These are phyloP conservation scores for Asterochloris erici DNA, from an alignment of 139 green algal species.

Conservation along the genomic window DNA sequence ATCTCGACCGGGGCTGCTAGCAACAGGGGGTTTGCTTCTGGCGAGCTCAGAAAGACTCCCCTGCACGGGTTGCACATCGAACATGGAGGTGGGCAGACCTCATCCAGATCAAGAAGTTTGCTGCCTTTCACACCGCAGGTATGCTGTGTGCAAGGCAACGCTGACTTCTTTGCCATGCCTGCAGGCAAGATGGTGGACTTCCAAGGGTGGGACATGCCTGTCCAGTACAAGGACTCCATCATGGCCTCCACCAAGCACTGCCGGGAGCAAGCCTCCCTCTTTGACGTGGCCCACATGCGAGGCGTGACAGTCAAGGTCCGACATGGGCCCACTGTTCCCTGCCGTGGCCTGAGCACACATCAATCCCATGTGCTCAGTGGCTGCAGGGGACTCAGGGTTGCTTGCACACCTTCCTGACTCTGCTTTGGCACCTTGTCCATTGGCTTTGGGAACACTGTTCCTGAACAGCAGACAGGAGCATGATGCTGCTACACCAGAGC, in stretches of 20 bases:
- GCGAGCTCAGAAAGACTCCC: conserved; percentile 74
- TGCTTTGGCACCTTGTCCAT: too few species aligned
- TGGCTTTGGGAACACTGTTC: too few species aligned
- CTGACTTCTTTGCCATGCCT: neutral
- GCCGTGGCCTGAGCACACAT: too few species aligned
- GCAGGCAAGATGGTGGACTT: conserved; percentile 97
- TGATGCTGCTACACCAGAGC: too few species aligned
- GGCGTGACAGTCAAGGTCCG: conserved; percentile 83
- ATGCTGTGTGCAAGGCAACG: neutral
- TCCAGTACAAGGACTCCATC: conserved; percentile 98
- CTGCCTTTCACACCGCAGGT: too few species aligned
- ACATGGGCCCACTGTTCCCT: too few species aligned
- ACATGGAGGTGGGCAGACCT: conserved; percentile 50
- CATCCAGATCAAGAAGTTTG: neutral
- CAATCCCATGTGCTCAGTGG: too few species aligned
- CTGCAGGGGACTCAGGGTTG: too few species aligned
- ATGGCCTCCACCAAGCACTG: conserved; percentile 93
- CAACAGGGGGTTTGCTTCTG: too few species aligned
- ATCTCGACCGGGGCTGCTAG: too few species aligned
- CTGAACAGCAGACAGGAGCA: too few species aligned
- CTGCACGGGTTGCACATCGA: conserved; percentile 92
- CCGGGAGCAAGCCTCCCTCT: conserved; percentile 81
- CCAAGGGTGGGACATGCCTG: conserved; percentile 96
- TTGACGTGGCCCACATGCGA: conserved; percentile 99
- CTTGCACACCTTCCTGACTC: too few species aligned